A percentile compares a stretch with the other conserved stretches of the same genome.
These are phyloP conservation scores for Trichophyton mentagrophytes DNA, from an alignment of 2,329 filamentous ascomycete species.

Conservation along the genomic window DNA sequence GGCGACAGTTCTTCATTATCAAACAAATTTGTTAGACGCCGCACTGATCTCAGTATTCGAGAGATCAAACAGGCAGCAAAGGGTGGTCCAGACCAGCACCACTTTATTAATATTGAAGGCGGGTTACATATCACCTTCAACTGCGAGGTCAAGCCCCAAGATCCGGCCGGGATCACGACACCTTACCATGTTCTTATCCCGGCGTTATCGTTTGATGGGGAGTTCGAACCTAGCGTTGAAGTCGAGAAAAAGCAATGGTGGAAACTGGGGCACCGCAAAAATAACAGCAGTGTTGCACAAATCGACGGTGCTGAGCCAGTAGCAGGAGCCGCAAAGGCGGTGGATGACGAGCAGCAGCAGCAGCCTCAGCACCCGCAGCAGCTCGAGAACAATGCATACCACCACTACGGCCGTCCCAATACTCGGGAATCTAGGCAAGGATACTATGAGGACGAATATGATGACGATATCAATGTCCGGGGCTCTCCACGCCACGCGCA, in stretches of 20 bases:
- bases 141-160: constrained; percentile 71
- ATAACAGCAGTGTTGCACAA: background rate
- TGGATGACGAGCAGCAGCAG: no score
- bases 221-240: constrained; percentile 25
- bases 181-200: constrained; percentile 83
- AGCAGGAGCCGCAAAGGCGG: background rate
- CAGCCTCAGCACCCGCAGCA: background rate
- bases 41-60: constrained; percentile 54
- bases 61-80: constrained; percentile 46
- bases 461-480: background rate
- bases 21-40: constrained; percentile 50
- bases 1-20: constrained; percentile 22
- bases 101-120: constrained; percentile 59
- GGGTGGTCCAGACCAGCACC: constrained; percentile 41
- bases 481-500: background rate
- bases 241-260: constrained; percentile 29
- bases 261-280: constrained; percentile 17
- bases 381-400: constrained; percentile 6
- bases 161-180: constrained; percentile 76
- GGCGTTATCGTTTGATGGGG: constrained; percentile 46
- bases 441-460: background rate
- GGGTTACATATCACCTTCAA: constrained; percentile 81
- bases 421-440: constrained; percentile 4
- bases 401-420: constrained; percentile 2
- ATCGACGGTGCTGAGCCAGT: background rate